Conservation (phyloP, 805 yeast species). For the Maudiozyma turicensis region DNA sequence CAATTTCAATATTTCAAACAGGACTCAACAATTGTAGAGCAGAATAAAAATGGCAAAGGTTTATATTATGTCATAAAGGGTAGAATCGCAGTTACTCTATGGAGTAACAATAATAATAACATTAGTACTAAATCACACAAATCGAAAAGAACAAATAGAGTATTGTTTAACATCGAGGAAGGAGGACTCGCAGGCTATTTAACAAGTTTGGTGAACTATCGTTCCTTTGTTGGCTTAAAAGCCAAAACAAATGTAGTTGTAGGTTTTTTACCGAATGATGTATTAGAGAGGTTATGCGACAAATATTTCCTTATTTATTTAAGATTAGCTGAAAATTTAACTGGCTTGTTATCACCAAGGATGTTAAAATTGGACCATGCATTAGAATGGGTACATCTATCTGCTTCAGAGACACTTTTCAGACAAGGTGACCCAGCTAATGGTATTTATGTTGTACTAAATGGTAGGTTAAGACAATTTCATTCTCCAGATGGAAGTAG, state of each 20-base stretch:
- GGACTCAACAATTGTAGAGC: conserved; percentile 50
- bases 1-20: conserved; percentile 45
- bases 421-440: conserved; percentile 81
- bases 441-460: conserved; percentile 80
- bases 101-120: not conserved
- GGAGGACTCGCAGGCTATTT: conserved; percentile 88
- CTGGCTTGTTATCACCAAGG: conserved; percentile 55
- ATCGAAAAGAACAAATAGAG: conserved; percentile 1
- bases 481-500: conserved; percentile 6
- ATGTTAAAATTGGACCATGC: conserved; percentile 79
- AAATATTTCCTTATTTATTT: conserved; percentile 66
- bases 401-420: conserved; percentile 76
- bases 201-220: conserved; percentile 68
- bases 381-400: conserved; percentile 85
- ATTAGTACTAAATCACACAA: not conserved
- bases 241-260: conserved; percentile 56
- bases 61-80: conserved; percentile 78
- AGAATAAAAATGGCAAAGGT: conserved; percentile 62
- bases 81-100: conserved; percentile 43
- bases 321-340: conserved; percentile 65
- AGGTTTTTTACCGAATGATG: conserved; percentile 58
- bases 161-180: conserved; percentile 47
- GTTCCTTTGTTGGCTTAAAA: conserved; percentile 62
- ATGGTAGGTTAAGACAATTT: conserved; percentile 75
- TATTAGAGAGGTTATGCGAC: conserved; percentile 60